Percentiles rank a stretch among this genome's conserved stretches.
phyloP scores from a whole-genome alignment of 164 flowering plant species.

The Macadamia integrifolia region DNA sequence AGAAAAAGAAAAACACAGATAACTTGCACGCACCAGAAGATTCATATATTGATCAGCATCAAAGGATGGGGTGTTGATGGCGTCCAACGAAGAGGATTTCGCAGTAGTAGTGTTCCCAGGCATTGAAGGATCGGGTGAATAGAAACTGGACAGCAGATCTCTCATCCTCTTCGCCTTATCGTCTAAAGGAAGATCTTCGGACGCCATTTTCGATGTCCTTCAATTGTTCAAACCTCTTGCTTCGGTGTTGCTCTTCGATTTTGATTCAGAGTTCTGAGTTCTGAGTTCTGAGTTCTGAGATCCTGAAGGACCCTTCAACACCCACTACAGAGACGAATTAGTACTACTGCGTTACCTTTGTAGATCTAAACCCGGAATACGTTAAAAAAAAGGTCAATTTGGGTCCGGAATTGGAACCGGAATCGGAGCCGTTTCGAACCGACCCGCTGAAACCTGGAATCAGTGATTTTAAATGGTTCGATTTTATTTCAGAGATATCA shows the following conservation, averaged over 20 bases:
- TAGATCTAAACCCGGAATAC: no score
- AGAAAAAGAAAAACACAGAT: neutral
- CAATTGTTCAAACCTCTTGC: neutral
- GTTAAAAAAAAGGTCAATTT: no score
- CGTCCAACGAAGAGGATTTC: slow-evolving; percentile 48
- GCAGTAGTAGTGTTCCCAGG: slow-evolving; percentile 27
- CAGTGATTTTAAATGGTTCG: no score
- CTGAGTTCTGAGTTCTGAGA: neutral
- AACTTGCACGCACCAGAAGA: slow-evolving; percentile 44
- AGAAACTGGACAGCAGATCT: slow-evolving; percentile 93
- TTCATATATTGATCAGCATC: slow-evolving; percentile 92
- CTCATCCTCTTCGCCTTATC: slow-evolving; percentile 96
- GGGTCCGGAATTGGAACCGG: no score
- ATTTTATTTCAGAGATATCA: no score
- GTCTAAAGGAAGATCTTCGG: slow-evolving; percentile 61
- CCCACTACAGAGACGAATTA: no score
- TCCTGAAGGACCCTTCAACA: neutral
- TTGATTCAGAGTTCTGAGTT: neutral
- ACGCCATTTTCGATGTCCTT: slow-evolving; percentile 37
- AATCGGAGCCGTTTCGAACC: no score
- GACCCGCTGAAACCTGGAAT: no score
- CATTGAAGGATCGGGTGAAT: slow-evolving; percentile 69
- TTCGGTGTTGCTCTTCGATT: neutral
- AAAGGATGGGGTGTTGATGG: slow-evolving; percentile 79
- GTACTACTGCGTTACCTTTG: no score